Percentiles rank a stretch among this genome's conserved stretches.
Evolutionary conservation across 2,329 filamentous ascomycete species (phyloP).

Genomic region (Claviceps arundinis): DNA sequence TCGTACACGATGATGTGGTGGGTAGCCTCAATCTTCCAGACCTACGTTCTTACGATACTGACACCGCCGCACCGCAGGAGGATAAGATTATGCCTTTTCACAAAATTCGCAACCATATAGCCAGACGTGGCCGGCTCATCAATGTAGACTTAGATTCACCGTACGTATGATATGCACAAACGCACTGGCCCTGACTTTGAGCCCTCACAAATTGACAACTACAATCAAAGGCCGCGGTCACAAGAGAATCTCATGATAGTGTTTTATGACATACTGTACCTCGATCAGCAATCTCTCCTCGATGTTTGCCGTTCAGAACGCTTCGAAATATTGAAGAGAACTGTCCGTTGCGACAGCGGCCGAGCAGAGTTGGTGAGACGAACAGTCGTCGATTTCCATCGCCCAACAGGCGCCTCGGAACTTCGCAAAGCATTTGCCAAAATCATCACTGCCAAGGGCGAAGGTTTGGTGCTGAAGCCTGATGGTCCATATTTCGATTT

Average conservation of each 20-base stretch:
- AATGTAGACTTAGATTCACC: conserved; percentile 56
- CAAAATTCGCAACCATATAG: conserved; percentile 69
- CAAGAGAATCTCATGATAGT: conserved; percentile 49
- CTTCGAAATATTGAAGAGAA: conserved; percentile 42
- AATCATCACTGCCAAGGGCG: conserved; percentile 51
- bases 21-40: conserved; percentile 2
- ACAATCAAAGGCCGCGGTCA: conserved; percentile 25
- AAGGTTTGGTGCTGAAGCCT: conserved; percentile 73
- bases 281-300: conserved; percentile 41
- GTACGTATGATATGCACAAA: conserved; percentile 24
- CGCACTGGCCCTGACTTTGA: neutral
- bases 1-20: conserved; percentile 59
- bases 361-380: conserved; percentile 54
- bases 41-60: conserved; percentile 1
- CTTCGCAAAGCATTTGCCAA: conserved; percentile 54
- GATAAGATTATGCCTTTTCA: conserved; percentile 61
- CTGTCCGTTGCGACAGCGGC: conserved; percentile 42
- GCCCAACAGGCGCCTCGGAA: conserved; percentile 32
- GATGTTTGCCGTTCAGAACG: conserved; percentile 42
- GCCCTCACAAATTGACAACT: neutral
- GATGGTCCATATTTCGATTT: conserved; percentile 65
- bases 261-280: conserved; percentile 43
- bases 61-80: conserved; percentile 27
- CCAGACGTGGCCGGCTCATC: conserved; percentile 56
- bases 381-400: conserved; percentile 52